phyloP scores from a whole-genome alignment of 306 rosid genomes.

The Gillenia trifoliata region DNA sequence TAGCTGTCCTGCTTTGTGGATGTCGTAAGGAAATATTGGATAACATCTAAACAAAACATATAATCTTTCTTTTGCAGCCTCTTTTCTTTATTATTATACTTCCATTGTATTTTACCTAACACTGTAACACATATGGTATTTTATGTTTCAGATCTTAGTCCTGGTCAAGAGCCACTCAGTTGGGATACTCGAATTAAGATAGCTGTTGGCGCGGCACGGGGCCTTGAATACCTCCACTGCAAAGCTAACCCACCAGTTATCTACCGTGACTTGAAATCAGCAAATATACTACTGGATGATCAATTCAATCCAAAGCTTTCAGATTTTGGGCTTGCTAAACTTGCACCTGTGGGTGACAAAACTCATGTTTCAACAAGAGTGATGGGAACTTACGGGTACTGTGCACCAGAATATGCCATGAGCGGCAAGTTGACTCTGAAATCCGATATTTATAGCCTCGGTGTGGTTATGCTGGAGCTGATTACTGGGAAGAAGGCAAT shows the following conservation, averaged over 20 bases:
- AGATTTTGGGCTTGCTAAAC: conserved; percentile 94
- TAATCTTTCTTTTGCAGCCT: neutral
- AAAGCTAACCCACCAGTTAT: conserved; percentile 94
- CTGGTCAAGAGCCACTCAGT: conserved; percentile 54
- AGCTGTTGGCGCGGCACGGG: conserved; percentile 86
- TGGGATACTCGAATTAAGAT: conserved; percentile 82
- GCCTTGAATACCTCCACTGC: conserved; percentile 91
- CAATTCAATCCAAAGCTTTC: conserved; percentile 83
- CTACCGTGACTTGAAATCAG: conserved; percentile 91
- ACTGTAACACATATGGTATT: neutral
- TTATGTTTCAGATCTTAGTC: conserved; percentile 43
- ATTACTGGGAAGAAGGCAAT: conserved; percentile 87
- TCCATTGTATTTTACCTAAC: conserved; percentile 5
- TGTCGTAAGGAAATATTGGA: neutral
- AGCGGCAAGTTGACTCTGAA: conserved; percentile 92
- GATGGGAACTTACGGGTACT: conserved; percentile 95
- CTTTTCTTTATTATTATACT: neutral
- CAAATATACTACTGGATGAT: conserved; percentile 78
- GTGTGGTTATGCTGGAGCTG: conserved; percentile 93
- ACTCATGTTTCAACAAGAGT: conserved; percentile 98
- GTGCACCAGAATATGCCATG: conserved; percentile 99
- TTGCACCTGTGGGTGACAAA: conserved; percentile 96
- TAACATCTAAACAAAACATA: neutral
- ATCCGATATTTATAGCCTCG: conserved; percentile 95
- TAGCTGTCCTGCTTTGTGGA: neutral